Conservation (phyloP, 2,329 filamentous ascomycete species). For the Pseudogymnoascus sp. region DNA sequence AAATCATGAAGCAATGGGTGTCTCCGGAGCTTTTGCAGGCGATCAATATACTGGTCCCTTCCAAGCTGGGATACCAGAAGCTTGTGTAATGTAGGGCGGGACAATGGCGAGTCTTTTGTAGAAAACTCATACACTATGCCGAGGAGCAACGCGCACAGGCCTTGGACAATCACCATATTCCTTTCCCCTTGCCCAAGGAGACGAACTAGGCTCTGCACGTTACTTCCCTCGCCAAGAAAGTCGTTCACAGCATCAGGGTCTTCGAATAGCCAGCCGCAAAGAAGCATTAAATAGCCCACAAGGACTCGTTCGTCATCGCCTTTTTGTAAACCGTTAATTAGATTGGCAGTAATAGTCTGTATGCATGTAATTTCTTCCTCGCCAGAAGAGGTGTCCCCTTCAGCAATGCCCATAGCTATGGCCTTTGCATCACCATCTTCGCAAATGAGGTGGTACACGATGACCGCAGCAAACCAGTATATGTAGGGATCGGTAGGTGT, state of each 20-base stretch:
- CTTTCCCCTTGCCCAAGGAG: slow-evolving; percentile 52
- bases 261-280: slow-evolving; percentile 86
- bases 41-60: slow-evolving; percentile 79
- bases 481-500: slow-evolving; percentile 74
- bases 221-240: slow-evolving; percentile 85
- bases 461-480: slow-evolving; percentile 79
- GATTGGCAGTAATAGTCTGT: slow-evolving; percentile 76
- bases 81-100: slow-evolving; percentile 71
- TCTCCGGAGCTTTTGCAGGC: slow-evolving; percentile 67
- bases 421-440: slow-evolving; percentile 74
- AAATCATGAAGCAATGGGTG: slow-evolving; percentile 79
- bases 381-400: slow-evolving; percentile 80
- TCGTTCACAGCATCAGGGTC: slow-evolving; percentile 88
- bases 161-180: slow-evolving; percentile 64
- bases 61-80: slow-evolving; percentile 71
- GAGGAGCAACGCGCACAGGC: slow-evolving; percentile 75
- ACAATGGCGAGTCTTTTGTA: slow-evolving; percentile 89
- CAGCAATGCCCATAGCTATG: slow-evolving; percentile 71
- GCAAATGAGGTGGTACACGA: slow-evolving; percentile 78
- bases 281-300: slow-evolving; percentile 81
- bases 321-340: slow-evolving; percentile 71
- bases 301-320: slow-evolving; percentile 71
- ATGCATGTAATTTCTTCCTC: slow-evolving; percentile 95
- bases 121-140: slow-evolving; percentile 95
- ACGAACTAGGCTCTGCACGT: slow-evolving; percentile 78